Conservation (phyloP, 2,329 filamentous ascomycete species). For the Sporothrix euskadiensis region DNA sequence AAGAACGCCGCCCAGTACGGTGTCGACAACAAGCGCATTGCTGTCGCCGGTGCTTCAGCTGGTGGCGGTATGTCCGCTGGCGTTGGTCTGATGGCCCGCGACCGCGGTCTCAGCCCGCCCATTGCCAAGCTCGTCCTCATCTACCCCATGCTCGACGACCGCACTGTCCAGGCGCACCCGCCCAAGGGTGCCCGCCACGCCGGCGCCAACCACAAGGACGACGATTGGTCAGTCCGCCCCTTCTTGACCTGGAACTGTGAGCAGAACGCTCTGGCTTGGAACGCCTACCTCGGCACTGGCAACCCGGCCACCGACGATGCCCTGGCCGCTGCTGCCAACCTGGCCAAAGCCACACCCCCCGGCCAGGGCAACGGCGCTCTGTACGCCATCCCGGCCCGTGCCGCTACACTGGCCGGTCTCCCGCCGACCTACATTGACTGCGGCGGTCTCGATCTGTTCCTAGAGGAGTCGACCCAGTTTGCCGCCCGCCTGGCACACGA, state of each 20-base stretch:
- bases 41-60: conserved; percentile 35
- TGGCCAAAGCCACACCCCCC: conserved; percentile 21
- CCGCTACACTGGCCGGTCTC: conserved; percentile 36
- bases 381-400: conserved; percentile 36
- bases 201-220: conserved; percentile 19
- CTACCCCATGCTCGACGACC: conserved; percentile 45
- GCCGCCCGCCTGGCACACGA: conserved; percentile 39
- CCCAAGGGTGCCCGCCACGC: conserved; percentile 35
- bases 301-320: conserved; percentile 21
- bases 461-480: conserved; percentile 40
- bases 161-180: conserved; percentile 31
- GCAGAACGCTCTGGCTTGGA: conserved; percentile 35
- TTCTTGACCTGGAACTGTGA: conserved; percentile 35
- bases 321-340: conserved; percentile 10
- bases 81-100: conserved; percentile 46
- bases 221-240: conserved; percentile 28
- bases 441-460: conserved; percentile 44
- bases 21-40: conserved; percentile 36
- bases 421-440: conserved; percentile 45
- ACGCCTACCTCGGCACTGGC: conserved; percentile 35
- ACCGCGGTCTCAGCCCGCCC: conserved; percentile 37
- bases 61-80: conserved; percentile 37
- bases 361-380: conserved; percentile 24
- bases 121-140: conserved; percentile 41
- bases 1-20: conserved; percentile 31